Evolutionary conservation across 2,329 filamentous ascomycete genomes (phyloP), one percentile per base, ranked within the genome.

Genomic region (Parafenestella ontariensis): DNA sequence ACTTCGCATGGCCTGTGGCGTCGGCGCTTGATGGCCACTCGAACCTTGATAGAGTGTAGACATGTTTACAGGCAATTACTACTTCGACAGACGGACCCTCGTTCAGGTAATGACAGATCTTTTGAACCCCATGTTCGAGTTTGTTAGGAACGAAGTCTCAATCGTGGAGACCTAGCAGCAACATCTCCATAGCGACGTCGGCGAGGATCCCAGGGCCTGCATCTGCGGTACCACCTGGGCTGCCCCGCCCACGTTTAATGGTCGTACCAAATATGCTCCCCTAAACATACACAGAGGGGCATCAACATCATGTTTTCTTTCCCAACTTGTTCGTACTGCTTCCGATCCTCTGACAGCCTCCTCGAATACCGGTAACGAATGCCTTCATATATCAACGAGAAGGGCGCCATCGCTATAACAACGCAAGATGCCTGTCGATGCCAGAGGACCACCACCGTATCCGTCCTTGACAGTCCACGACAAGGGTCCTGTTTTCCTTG

Each of bases 401-500:
- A 49, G 8, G 56, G 46, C 46, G 59, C 39, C 50, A 59, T 39
- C 50, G 49, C 55, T 34, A 44, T 54, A 58, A 36, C 43, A 47
- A 26, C 53, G 26, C 54, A 51, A 54, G 36, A 68, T 68, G 66
- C 55, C 46, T 68, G 62, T 52, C 56, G 59, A 56, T 70, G 63
- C 49, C 49, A 43, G 44, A 36, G 41, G 53, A 42, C 42, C 52
- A 34, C 43, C 54, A 47, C 42, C 36, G 36, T 43, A 28, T 49
- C 56, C 33, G 41, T 55, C 50, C 50, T 59, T 51, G 57, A 63
- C 56, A 59, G 59, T 61, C 55, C 58, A 61, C 48, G 70, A 75
- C 59, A 75, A 67, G 46, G 68, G 65, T 1, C 58, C 61, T 34
- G 58, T 64, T 11, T 75, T 80, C 24, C 67, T 81, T 54, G 76